Evolutionary conservation across 2,329 filamentous ascomycete genomes (phyloP).

Genomic region (Fonsecaea nubica): DNA sequence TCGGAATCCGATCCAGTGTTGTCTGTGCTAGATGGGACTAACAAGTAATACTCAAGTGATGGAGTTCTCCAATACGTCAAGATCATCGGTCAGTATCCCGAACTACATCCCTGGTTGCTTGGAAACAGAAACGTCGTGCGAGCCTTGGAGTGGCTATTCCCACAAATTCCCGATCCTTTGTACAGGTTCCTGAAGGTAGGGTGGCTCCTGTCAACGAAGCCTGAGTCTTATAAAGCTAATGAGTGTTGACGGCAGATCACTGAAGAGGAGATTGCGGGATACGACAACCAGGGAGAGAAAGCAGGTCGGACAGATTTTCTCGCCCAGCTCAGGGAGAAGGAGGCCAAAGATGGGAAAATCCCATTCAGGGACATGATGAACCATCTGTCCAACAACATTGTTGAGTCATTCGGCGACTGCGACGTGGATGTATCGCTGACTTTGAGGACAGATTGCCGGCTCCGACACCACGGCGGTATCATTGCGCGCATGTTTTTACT

Average conservation of each 20-base stretch:
- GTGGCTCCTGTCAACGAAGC: background rate
- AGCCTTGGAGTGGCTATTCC: constrained; percentile 11
- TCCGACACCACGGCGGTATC: constrained; percentile 80
- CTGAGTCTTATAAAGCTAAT: background rate
- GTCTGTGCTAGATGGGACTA: background rate
- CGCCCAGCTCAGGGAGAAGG: constrained; percentile 27
- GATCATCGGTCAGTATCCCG: constrained; percentile 28
- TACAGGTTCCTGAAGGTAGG: constrained; percentile 21
- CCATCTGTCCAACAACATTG: constrained; percentile 29
- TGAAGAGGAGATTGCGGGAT: constrained; percentile 27
- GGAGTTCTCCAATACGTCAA: constrained; percentile 22
- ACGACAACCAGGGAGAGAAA: constrained; percentile 14
- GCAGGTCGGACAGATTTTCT: constrained; percentile 29
- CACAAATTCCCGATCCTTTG: constrained; percentile 20
- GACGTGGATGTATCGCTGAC: background rate
- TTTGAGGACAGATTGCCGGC: constrained; percentile 57
- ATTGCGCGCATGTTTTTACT: constrained; percentile 74
- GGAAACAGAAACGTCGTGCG: constrained; percentile 15
- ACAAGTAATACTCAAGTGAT: background rate
- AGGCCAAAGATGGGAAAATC: constrained; percentile 24
- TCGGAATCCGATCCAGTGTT: background rate
- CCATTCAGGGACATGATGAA: constrained; percentile 28
- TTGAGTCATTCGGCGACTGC: background rate
- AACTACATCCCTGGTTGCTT: constrained; percentile 18
- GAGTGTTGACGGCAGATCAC: constrained; percentile 13